Percentiles rank a stretch among this genome's conserved stretches.
These are phyloP conservation scores for Globisporangium sylvaticum DNA, from an alignment of 352 stramenopile species.

Conservation along the genomic window DNA sequence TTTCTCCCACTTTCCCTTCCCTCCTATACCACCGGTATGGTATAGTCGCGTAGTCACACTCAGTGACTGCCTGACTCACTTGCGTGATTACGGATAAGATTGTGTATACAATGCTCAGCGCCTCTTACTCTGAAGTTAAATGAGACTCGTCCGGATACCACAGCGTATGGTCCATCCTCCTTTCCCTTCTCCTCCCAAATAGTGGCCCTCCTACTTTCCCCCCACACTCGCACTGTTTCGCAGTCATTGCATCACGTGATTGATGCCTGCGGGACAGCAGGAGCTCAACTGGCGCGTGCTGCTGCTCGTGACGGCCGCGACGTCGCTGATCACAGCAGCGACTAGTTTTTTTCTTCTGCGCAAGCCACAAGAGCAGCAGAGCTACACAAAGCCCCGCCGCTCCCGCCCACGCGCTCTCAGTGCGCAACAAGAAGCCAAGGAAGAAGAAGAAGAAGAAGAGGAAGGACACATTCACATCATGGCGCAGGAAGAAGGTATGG, in stretches of 20 bases:
- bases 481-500: slow-evolving; percentile 10
- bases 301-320: slow-evolving; percentile 46
- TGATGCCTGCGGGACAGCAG: slow-evolving; percentile 1
- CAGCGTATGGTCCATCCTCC: neutral
- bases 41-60: neutral
- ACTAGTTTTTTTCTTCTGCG: slow-evolving; percentile 46
- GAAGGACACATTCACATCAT: neutral
- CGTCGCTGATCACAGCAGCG: slow-evolving; percentile 52
- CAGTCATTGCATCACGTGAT: slow-evolving; percentile 10
- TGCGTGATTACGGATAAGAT: neutral
- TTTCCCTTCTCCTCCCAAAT: neutral
- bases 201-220: neutral
- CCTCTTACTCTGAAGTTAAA: neutral
- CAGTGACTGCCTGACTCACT: too few species aligned
- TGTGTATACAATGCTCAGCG: neutral
- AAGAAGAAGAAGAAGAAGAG: slow-evolving; percentile 16
- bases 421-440: slow-evolving; percentile 13
- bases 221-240: too few species aligned
- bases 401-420: too few species aligned
- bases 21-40: neutral
- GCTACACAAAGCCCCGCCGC: too few species aligned
- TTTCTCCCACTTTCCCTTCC: neutral
- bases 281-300: slow-evolving; percentile 49
- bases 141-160: neutral
- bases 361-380: slow-evolving; percentile 10